phyloP scores from a whole-genome alignment of 768 basidiomycete species.

The Porphyrellus cyaneotinctus region DNA sequence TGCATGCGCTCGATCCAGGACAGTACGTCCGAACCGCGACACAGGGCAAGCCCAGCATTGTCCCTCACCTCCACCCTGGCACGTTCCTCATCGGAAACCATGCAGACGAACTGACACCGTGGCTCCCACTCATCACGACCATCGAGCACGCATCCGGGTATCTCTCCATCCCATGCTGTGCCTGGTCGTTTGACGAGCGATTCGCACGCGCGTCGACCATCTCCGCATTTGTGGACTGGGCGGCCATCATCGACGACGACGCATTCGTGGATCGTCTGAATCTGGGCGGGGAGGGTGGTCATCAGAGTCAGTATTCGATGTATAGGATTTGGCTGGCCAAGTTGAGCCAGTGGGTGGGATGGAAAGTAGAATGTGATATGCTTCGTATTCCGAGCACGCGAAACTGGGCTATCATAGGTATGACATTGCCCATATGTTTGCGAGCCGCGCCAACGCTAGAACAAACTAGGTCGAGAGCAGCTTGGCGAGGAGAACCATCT shows the following conservation, averaged over 20 bases:
- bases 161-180: conserved; percentile 86
- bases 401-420: conserved; percentile 90
- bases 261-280: conserved; percentile 45
- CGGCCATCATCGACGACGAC: conserved; percentile 16
- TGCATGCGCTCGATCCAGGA: conserved; percentile 68
- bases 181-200: conserved; percentile 72
- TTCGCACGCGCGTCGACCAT: conserved; percentile 49
- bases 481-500: conserved; percentile 11
- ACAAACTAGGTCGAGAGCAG: conserved; percentile 25
- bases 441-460: background rate
- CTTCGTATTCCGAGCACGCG: conserved; percentile 90
- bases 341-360: conserved; percentile 71
- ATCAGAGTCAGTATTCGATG: conserved; percentile 66
- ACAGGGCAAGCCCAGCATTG: background rate
- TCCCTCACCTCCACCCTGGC: conserved; percentile 38
- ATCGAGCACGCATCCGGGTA: conserved; percentile 59
- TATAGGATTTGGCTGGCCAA: conserved; percentile 87
- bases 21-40: background rate
- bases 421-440: conserved; percentile 26
- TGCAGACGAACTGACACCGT: conserved; percentile 94
- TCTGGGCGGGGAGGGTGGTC: conserved; percentile 58
- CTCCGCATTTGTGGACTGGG: conserved; percentile 21
- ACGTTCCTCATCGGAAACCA: conserved; percentile 92
- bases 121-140: conserved; percentile 81
- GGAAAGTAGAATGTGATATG: conserved; percentile 81